phyloP scores from a whole-genome alignment of 2,329 filamentous ascomycete species.

The Pseudopithomyces maydicus region DNA sequence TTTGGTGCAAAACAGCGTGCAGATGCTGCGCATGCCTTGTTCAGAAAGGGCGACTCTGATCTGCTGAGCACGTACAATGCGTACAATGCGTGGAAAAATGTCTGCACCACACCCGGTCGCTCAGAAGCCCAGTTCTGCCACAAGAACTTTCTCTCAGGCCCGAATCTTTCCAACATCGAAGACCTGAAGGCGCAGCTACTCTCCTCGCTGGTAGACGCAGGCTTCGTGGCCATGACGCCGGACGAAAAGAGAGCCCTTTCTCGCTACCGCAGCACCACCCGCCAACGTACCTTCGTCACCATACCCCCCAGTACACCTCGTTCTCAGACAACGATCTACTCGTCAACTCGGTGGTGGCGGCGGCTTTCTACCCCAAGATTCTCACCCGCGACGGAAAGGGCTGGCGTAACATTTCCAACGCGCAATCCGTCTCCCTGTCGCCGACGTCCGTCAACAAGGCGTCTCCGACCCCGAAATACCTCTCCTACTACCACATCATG shows the following conservation, averaged over 20 bases:
- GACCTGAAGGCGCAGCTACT: constrained; percentile 93
- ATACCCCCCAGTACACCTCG: constrained; percentile 75
- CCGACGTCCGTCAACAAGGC: constrained; percentile 87
- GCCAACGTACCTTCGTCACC: constrained; percentile 79
- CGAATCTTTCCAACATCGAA: constrained; percentile 89
- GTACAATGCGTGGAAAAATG: constrained; percentile 84
- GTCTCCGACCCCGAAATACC: constrained; percentile 65
- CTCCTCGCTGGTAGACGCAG: constrained; percentile 82
- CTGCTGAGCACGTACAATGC: constrained; percentile 93
- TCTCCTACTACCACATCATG: constrained; percentile 98
- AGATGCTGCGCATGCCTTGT: constrained; percentile 76
- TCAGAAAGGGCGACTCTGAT: constrained; percentile 87
- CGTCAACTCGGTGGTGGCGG: constrained; percentile 81
- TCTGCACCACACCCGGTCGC: constrained; percentile 71
- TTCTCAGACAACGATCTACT: constrained; percentile 83
- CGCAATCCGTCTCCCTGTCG: constrained; percentile 85
- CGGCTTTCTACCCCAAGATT: constrained; percentile 95
- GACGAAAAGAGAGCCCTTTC: constrained; percentile 74
- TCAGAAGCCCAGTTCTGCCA: constrained; percentile 90
- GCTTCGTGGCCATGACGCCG: constrained; percentile 75
- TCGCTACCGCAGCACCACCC: constrained; percentile 68
- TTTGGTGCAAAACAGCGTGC: constrained; percentile 84
- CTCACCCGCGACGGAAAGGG: constrained; percentile 83
- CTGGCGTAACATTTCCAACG: constrained; percentile 90
- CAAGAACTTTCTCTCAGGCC: constrained; percentile 91